These are phyloP conservation scores for Solanum appendiculatum DNA, from an alignment of 257 asterid species.

Conservation along the genomic window DNA sequence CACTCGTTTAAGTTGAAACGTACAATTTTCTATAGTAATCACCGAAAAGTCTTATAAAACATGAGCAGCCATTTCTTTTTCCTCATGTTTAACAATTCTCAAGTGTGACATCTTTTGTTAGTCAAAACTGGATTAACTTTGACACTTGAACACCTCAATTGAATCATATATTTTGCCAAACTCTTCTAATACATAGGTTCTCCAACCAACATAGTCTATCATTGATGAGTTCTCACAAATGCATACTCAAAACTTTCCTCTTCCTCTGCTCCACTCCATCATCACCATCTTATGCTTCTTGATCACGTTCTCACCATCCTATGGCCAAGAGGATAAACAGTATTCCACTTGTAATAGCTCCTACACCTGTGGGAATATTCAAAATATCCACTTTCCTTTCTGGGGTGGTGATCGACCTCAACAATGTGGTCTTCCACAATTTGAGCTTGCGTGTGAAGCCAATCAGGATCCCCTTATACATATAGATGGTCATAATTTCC, in stretches of 20 bases:
- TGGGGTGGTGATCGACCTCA: constrained; percentile 31
- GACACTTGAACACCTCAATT: not conserved
- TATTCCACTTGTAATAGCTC: not conserved
- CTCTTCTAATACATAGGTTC: not conserved
- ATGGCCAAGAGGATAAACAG: not conserved
- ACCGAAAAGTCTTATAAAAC: not conserved
- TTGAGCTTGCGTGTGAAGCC: constrained; percentile 21
- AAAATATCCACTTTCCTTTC: constrained; percentile 28
- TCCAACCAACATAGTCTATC: not conserved
- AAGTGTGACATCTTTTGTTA: not conserved
- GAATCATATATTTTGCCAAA: not conserved
- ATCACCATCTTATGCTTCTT: not conserved
- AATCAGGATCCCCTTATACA: not conserved
- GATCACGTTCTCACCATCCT: not conserved
- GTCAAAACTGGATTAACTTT: not conserved
- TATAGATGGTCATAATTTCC: not conserved
- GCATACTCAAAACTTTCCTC: not conserved
- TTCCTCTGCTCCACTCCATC: not conserved
- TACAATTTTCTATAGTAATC: not conserved
- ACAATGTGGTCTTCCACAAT: constrained; percentile 41
- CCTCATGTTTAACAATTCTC: not conserved
- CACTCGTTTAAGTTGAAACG: not conserved
- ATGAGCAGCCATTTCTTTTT: not conserved
- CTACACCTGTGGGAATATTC: constrained; percentile 9
- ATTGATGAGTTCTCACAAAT: constrained; percentile 4